phyloP scores from a whole-genome alignment of 345 rosid species.

The Rubroshorea leprosula region DNA sequence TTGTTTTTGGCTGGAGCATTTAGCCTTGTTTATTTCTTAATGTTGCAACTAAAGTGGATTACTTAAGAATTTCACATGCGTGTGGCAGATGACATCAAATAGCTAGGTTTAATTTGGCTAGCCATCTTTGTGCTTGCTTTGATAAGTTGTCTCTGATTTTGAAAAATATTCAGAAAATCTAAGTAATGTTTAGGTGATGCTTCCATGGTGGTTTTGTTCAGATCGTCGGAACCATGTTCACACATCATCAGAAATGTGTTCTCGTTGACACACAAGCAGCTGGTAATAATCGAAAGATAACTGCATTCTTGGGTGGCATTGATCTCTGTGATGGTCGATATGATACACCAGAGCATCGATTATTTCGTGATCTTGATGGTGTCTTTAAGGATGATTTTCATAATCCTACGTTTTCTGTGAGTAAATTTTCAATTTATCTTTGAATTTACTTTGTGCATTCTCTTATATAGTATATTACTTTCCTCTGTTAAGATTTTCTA shows the following conservation, averaged over 20 bases:
- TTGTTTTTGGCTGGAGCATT: no score
- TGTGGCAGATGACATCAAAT: background rate
- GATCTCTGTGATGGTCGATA: constrained; percentile 97
- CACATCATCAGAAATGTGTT: constrained; percentile 92
- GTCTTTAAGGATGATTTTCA: constrained; percentile 73
- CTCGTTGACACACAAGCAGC: constrained; percentile 80
- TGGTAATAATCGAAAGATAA: constrained; percentile 70
- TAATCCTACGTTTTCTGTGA: constrained; percentile 82
- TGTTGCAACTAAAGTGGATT: no score
- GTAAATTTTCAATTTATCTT: constrained; percentile 36
- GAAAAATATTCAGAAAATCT: background rate
- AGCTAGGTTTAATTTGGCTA: background rate
- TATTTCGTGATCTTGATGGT: constrained; percentile 59
- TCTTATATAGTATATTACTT: constrained; percentile 2
- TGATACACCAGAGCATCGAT: constrained; percentile 86
- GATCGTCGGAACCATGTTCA: constrained; percentile 87
- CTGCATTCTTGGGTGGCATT: constrained; percentile 88
- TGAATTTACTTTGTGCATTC: no score
- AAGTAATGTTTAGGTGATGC: constrained; percentile 3
- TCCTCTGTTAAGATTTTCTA: background rate
- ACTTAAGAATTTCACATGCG: background rate
- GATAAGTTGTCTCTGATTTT: background rate
- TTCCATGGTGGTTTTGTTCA: constrained; percentile 25
- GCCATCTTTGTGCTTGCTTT: background rate
- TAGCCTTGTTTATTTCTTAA: no score